A percentile compares a stretch with the other conserved stretches of the same genome.
Evolutionary conservation across 352 stramenopile species (phyloP).

Genomic region (Phytophthora podocarpi): DNA sequence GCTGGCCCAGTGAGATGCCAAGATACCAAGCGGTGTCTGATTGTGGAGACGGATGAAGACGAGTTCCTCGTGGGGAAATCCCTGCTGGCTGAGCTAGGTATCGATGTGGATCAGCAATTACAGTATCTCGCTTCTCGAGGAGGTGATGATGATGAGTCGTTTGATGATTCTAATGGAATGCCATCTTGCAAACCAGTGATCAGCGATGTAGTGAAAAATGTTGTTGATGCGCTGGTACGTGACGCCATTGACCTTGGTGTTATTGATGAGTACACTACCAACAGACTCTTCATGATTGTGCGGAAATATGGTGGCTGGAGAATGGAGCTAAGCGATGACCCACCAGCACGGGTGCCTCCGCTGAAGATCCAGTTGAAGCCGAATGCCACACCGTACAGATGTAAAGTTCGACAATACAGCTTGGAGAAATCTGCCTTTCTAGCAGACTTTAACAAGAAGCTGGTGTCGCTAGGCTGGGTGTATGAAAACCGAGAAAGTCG

Average conservation of each 20-base stretch:
- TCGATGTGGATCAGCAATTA: slow-evolving; percentile 5
- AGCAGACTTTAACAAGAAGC: not conserved
- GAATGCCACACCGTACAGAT: not conserved
- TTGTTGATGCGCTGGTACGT: not conserved
- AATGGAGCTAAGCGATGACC: slow-evolving; percentile 1
- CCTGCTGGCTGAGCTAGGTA: not conserved
- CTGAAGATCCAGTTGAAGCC: not conserved
- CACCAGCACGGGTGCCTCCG: not conserved
- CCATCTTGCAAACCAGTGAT: not conserved
- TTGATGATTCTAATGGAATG: not conserved
- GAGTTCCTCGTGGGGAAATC: slow-evolving; percentile 3
- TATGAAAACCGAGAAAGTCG: slow-evolving; percentile 8
- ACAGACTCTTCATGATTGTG: not conserved
- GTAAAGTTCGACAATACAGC: slow-evolving; percentile 12
- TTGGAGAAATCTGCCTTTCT: slow-evolving; percentile 5
- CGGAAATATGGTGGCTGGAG: not conserved
- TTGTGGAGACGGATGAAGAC: slow-evolving; percentile 1
- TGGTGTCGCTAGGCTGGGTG: slow-evolving; percentile 1
- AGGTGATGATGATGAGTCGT: not conserved
- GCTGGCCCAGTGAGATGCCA: not conserved
- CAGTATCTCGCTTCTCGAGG: not conserved
- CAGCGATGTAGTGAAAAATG: not conserved
- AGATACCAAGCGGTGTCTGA: not conserved
- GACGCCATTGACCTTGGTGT: slow-evolving; percentile 4
- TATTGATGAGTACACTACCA: slow-evolving; percentile 1